Evolutionary conservation across 208 protist species (phyloP), one percentile per base, ranked within the genome.

Genomic region (Trypanosoma avium): DNA sequence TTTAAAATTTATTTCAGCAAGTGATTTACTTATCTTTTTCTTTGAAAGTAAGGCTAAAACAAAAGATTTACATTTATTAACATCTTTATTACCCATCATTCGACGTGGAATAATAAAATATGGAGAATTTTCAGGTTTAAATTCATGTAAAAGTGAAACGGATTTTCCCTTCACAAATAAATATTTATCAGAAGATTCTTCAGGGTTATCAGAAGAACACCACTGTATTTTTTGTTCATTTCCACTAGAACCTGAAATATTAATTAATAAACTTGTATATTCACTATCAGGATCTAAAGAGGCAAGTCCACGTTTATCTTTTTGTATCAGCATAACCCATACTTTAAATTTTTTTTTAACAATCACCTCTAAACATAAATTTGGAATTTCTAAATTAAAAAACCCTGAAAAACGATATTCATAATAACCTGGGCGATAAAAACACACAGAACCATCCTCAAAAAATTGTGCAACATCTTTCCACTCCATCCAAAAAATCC

Each of bases 401-500:
- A n/a, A n/a, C n/a, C n/a, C n/a, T n/a, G 64, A 65, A 45, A 84
- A 38, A 27, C 84, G 70, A 52, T 85, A 79, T 67, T 86, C 69
- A 47, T 83, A 57, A 79, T 77, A 86, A 45, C 68, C 69, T 40
- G 69, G 70, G 5, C 69, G 61, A 35, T 70, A 66, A 69, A 81
- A 84, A 75, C 81, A 88, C 22, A 91, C 79, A 49, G 65, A 69
- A 59, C 75, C 79, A 50, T 62, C 73, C 58, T 85, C 82, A 64
- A 92, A 87, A 58, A 73, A 89, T 55, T 81, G 68, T 19, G 76
- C 50, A 22, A 85, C 81, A 64, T 92, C 85, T 27, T 70, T 73
- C 85, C 81, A 89, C 67, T 79, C 79, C 82, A 89, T 92, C 82
- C 82, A 92, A 56, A 89, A 92, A 33, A 72, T 50, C 24, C 82